Conservation (phyloP, 2,329 filamentous ascomycete species). For the Pleurostoma richardsiae region DNA sequence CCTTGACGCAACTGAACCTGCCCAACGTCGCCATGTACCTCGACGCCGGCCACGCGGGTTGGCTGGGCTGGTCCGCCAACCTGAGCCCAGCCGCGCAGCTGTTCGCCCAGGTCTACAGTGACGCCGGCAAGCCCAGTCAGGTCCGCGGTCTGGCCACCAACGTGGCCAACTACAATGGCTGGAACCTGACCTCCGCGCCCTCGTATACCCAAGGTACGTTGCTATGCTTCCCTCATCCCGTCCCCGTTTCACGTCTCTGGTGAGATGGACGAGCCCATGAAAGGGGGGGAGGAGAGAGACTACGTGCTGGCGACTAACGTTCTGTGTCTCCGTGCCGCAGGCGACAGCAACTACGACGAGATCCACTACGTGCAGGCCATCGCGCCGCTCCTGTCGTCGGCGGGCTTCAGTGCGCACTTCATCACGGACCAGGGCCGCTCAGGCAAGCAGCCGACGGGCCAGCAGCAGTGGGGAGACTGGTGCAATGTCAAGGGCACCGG, state of each 20-base stretch:
- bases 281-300: no score
- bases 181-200: conserved; percentile 33
- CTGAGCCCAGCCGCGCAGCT: conserved; percentile 40
- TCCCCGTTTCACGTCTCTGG: no score
- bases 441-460: conserved; percentile 57
- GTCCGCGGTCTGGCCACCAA: conserved; percentile 53
- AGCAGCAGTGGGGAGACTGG: conserved; percentile 61
- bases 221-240: not conserved
- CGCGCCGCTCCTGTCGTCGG: conserved; percentile 50
- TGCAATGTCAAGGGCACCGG: conserved; percentile 61
- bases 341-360: conserved; percentile 46
- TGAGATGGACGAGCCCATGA: no score
- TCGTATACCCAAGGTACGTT: conserved; percentile 33
- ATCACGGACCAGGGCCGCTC: conserved; percentile 47
- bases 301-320: no score
- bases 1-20: conserved; percentile 44
- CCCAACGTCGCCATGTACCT: conserved; percentile 54
- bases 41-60: conserved; percentile 53
- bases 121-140: conserved; percentile 40
- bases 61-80: conserved; percentile 54
- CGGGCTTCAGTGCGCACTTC: conserved; percentile 41
- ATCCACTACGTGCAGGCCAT: conserved; percentile 59
- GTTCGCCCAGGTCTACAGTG: conserved; percentile 42
- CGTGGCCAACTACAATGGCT: conserved; percentile 54
- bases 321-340: conserved; percentile 11